Evolutionary conservation across 2,329 filamentous ascomycete species (phyloP), one percentile per base, ranked within the genome.

Genomic region (Zarea fungicola): DNA sequence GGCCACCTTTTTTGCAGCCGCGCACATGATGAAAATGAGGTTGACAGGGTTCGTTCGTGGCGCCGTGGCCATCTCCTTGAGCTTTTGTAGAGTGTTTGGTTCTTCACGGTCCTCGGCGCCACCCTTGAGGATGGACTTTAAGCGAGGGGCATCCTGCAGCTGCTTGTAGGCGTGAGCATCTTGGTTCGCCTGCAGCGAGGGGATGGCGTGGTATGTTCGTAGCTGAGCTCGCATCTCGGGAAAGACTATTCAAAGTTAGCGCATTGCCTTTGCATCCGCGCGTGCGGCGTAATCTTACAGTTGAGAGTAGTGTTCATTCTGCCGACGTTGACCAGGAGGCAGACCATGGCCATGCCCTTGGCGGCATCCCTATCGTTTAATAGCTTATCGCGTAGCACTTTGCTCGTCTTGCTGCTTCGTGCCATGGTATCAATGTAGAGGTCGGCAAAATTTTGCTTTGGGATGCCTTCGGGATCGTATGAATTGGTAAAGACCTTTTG

Each of bases 281-380:
- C 29, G 49, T 50, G 45, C 8, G 9, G 13, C 23, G 9, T 22
- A 8, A 48, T 67, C 83, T 63, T 74, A 96, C 91, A 97, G 63
- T 99, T 99, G 41, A 99, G 75, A 0, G 93, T 99, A 2, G 93
- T 99, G 68, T 99, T 99, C 93, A 99, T 99, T 55, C 93, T 80
- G 51, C 93, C 93, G 55, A 99, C 88, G 62, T 99, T 99, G 65
- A 99, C 93, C 60, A 99, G 73, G 56, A 99, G 73, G 68, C 93
- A 99, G 51, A 99, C 92, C 93, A 99, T 99, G 46, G 93, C 93
- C 93, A 99, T 99, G 62, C 89, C 92, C 66, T 96, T 90, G 29
- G 92, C 93, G 19, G 91, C 91, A 55, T 89, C 85, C 61, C 89
- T 84, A 65, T 99, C 93, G 57, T 85, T 93, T 61, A 96, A 78